Percentiles rank a stretch among this genome's conserved stretches.
phyloP scores from a whole-genome alignment of 495 filamentous ascomycete genomes.

The Penicillium goetzii region DNA sequence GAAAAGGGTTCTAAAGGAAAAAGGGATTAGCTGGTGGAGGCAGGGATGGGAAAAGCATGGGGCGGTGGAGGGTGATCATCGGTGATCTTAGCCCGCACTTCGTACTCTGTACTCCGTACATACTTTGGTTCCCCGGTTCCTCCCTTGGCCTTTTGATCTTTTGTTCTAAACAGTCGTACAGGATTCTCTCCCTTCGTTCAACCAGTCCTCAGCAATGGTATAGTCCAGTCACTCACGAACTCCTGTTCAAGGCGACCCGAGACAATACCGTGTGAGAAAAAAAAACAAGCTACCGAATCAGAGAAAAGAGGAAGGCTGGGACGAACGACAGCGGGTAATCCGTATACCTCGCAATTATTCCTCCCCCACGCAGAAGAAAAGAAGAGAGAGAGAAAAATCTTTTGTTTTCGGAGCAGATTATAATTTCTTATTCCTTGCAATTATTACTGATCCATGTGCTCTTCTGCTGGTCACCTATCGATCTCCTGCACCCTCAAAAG shows the following conservation, averaged over 20 bases:
- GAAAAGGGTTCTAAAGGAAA: constrained; percentile 10
- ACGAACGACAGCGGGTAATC: constrained; percentile 14
- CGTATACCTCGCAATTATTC: constrained; percentile 1
- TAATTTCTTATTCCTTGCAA: neutral
- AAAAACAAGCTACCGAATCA: constrained; percentile 2
- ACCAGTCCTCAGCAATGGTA: neutral
- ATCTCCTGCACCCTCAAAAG: constrained; percentile 5
- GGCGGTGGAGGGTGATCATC: constrained; percentile 22
- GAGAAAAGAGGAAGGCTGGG: constrained; percentile 27
- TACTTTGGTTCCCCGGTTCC: neutral
- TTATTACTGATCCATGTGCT: neutral
- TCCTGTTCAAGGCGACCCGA: constrained; percentile 10
- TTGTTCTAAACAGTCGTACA: neutral
- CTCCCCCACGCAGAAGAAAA: neutral
- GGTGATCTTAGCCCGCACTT: neutral
- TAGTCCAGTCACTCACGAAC: neutral
- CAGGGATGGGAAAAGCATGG: constrained; percentile 20
- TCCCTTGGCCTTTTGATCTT: neutral
- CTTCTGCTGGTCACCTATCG: neutral
- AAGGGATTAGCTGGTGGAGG: constrained; percentile 23
- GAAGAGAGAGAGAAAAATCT: neutral
- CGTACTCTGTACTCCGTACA: neutral
- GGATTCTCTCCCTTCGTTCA: neutral
- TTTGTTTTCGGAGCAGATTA: neutral
- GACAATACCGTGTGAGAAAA: constrained; percentile 7